phyloP scores from a whole-genome alignment of 208 protist genomes.

The Vickermania ingenoplastis region DNA sequence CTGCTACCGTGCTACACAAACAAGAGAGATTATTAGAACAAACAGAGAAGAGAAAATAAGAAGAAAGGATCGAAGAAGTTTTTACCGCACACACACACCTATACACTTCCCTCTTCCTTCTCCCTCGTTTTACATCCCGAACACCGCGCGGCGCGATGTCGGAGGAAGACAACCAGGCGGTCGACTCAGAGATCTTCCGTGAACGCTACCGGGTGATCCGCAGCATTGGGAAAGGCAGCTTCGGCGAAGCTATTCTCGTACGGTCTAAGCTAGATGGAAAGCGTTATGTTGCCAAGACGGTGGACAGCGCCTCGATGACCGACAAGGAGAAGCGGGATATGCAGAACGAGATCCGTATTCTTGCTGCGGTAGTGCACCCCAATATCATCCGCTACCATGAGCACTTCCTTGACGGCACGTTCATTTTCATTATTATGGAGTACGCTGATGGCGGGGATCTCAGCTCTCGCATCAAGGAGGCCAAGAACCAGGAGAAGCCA shows the following conservation, averaged over 20 bases:
- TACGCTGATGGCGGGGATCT: conserved; percentile 88
- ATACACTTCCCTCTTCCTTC: too few relatives aligned
- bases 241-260: conserved; percentile 88
- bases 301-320: conserved; percentile 82
- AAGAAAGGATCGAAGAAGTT: too few relatives aligned
- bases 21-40: too few relatives aligned
- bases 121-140: too few relatives aligned
- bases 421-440: conserved; percentile 92
- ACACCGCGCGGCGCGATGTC: too few relatives aligned
- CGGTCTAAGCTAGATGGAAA: conserved; percentile 81
- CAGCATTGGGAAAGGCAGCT: conserved; percentile 88
- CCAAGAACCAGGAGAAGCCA: conserved; percentile 56
- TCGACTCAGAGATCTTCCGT: conserved; percentile 75
- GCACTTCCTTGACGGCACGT: conserved; percentile 78
- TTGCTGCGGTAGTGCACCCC: conserved; percentile 81
- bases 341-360: conserved; percentile 89
- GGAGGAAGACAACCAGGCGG: conserved; percentile 58
- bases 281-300: conserved; percentile 88
- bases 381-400: conserved; percentile 91
- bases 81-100: too few relatives aligned
- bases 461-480: conserved; percentile 84
- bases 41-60: too few relatives aligned
- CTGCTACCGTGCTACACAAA: too few relatives aligned
- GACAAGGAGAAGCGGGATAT: conserved; percentile 87
- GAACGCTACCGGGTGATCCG: conserved; percentile 83